Conservation (phyloP, 176 grass and related monocot genomes). For the Guadua angustifolia region DNA sequence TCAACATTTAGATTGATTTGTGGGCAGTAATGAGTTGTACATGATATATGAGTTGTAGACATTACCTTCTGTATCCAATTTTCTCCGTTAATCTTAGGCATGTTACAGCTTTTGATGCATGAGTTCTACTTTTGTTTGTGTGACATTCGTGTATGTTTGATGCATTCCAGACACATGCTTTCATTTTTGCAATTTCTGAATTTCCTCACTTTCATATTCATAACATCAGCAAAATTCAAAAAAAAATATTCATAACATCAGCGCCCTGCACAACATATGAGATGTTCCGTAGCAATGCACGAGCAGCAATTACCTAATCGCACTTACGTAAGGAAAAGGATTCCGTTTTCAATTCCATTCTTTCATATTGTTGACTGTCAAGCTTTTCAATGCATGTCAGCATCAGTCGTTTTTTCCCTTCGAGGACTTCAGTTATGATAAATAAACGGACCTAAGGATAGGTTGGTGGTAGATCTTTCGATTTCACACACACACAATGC, state of each 20-base stretch:
- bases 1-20: not conserved
- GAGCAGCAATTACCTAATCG: not conserved
- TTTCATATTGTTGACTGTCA: slow-evolving; percentile 11
- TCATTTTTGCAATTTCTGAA: not conserved
- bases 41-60: too few species aligned
- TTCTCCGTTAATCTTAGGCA: not conserved
- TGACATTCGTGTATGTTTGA: not conserved
- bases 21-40: not conserved
- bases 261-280: not conserved
- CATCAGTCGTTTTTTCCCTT: not conserved
- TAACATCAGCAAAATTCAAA: not conserved
- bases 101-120: not conserved
- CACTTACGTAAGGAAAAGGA: slow-evolving; percentile 26
- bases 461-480: not conserved
- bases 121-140: too few species aligned
- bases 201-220: not conserved
- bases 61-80: not conserved
- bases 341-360: not conserved
- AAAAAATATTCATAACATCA: not conserved
- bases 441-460: slow-evolving; percentile 4
- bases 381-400: slow-evolving; percentile 19
- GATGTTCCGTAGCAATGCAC: too few species aligned
- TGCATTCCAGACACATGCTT: not conserved
- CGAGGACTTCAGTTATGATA: not conserved
- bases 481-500: not conserved